Evolutionary conservation across 371 early-diverging fungal genomes (phyloP).

Genomic region (Syncephalastrum monosporum): DNA sequence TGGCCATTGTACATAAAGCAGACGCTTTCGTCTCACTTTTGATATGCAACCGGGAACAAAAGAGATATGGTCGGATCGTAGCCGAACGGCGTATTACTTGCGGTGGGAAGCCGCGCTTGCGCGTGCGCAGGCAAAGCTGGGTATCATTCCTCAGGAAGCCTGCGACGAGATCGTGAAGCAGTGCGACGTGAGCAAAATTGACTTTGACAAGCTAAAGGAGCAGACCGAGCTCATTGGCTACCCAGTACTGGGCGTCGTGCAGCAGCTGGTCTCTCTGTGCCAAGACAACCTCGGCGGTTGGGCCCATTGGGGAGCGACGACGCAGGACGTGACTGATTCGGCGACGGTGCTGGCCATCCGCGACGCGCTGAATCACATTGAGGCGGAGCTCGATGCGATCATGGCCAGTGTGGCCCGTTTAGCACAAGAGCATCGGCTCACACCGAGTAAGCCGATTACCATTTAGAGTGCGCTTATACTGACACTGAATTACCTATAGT

Average conservation of each 20-base stretch:
- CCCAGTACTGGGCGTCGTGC: conserved; percentile 21
- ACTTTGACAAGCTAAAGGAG: conserved; percentile 18
- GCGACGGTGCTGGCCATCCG: conserved; percentile 19
- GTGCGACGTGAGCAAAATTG: conserved; percentile 14
- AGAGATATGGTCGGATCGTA: conserved; percentile 22
- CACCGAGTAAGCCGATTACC: conserved; percentile 14
- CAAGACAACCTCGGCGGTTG: conserved; percentile 13
- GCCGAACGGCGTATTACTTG: conserved; percentile 15
- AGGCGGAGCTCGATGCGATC: conserved; percentile 10
- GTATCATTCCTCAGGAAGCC: conserved; percentile 21
- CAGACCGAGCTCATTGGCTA: conserved; percentile 21
- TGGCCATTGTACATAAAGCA: no score
- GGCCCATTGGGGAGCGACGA: conserved; percentile 21
- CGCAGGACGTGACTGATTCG: conserved; percentile 23
- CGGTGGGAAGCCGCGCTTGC: conserved; percentile 24
- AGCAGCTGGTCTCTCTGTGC: conserved; percentile 14
- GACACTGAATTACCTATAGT: conserved; percentile 1
- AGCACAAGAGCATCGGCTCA: conserved; percentile 11
- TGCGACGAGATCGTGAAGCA: conserved; percentile 11
- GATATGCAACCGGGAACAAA: not conserved
- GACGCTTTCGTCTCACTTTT: not conserved
- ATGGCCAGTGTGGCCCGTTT: conserved; percentile 10
- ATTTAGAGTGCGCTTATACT: not conserved
- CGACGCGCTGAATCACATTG: conserved; percentile 12
- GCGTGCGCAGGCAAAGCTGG: conserved; percentile 14